Percentiles rank a stretch among this genome's conserved stretches.
Evolutionary conservation across 805 yeast genomes (phyloP).

Genomic region (Nakazawaea ernobii): DNA sequence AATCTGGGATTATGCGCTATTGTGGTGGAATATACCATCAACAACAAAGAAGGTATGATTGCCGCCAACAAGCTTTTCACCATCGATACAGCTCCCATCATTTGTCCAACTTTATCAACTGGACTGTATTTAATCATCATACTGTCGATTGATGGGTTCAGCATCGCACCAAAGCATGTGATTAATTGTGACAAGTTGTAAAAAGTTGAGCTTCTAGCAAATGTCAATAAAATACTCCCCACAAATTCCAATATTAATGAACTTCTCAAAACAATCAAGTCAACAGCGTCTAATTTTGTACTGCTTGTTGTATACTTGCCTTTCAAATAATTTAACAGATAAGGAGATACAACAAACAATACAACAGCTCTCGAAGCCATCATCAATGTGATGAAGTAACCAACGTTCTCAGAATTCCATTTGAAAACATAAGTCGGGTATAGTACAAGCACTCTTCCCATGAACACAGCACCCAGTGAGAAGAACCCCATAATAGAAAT

Average conservation of each 20-base stretch:
- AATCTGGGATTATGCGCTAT: conserved; percentile 31
- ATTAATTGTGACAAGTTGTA: conserved; percentile 31
- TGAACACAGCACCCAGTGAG: conserved; percentile 14
- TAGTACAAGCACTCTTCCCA: conserved; percentile 34
- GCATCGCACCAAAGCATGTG: conserved; percentile 42
- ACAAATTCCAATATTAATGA: conserved; percentile 34
- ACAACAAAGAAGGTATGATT: conserved; percentile 41
- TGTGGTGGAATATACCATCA: conserved; percentile 42
- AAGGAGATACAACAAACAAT: conserved; percentile 41
- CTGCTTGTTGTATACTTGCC: conserved; percentile 18
- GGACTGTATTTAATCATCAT: conserved; percentile 57
- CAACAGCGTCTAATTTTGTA: conserved; percentile 15
- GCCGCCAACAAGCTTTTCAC: conserved; percentile 45
- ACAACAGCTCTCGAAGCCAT: conserved; percentile 42
- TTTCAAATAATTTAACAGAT: conserved; percentile 28
- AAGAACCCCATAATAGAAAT: not conserved
- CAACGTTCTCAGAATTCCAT: conserved; percentile 46
- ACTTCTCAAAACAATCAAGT: conserved; percentile 16
- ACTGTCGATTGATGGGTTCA: conserved; percentile 55
- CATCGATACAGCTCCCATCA: conserved; percentile 65
- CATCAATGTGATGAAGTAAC: conserved; percentile 41
- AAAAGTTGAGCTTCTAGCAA: conserved; percentile 23
- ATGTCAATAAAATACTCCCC: conserved; percentile 29
- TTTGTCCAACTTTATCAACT: conserved; percentile 57
- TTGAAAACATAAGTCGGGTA: conserved; percentile 40